phyloP scores from a whole-genome alignment of 2,329 filamentous ascomycete species.

The Ceratocystis albifundus region DNA sequence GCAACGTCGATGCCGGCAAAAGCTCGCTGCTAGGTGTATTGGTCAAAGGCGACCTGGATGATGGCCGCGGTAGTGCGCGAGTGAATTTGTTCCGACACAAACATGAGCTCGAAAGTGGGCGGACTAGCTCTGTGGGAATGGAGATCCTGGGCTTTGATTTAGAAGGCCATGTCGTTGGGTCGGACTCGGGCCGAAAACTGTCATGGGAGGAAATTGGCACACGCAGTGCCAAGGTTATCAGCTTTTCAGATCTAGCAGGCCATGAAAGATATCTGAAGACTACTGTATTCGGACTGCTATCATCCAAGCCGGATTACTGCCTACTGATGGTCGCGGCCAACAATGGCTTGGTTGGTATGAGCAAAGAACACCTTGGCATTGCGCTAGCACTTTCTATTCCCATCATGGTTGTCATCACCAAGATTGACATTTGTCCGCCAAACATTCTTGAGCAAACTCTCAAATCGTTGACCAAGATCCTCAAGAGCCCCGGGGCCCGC shows the following conservation, averaged over 20 bases:
- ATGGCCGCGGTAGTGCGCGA: conserved; percentile 83
- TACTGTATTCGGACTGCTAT: conserved; percentile 89
- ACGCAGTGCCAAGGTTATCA: conserved; percentile 89
- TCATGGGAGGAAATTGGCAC: conserved; percentile 98
- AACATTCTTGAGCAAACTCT: conserved; percentile 92
- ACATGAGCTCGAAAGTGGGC: conserved; percentile 89
- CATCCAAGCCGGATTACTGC: conserved; percentile 93
- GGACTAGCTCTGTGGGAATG: conserved; percentile 95
- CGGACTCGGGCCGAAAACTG: conserved; percentile 69
- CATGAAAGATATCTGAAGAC: conserved; percentile 93
- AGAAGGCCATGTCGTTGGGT: conserved; percentile 67
- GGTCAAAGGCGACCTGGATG: conserved; percentile 89
- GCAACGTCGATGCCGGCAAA: conserved; percentile 95
- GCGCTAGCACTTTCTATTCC: conserved; percentile 90
- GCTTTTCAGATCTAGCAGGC: conserved; percentile 88
- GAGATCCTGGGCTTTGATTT: conserved; percentile 98
- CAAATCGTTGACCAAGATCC: conserved; percentile 77
- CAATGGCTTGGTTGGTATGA: conserved; percentile 95
- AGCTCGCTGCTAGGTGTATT: conserved; percentile 91
- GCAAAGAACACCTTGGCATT: conserved; percentile 93
- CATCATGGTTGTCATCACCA: conserved; percentile 95
- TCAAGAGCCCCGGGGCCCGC: conserved; percentile 83
- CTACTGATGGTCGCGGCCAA: conserved; percentile 97
- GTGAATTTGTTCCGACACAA: conserved; percentile 97
- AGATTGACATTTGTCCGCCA: conserved; percentile 95